A percentile compares a stretch with the other conserved stretches of the same genome.
phyloP scores from a whole-genome alignment of 345 rosid genomes.

The Linum trigynum region DNA sequence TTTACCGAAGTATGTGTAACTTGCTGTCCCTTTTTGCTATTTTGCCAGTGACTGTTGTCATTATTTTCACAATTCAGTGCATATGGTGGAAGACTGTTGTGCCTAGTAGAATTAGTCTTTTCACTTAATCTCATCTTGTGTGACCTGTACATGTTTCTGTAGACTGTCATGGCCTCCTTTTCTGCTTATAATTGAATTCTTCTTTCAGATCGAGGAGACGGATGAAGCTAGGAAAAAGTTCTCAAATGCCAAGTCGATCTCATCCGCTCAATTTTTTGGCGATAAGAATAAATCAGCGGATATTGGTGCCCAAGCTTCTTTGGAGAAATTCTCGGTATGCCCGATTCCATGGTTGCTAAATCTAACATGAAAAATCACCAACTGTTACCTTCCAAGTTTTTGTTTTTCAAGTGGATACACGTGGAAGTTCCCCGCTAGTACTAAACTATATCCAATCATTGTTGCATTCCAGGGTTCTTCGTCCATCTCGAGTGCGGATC shows the following conservation, averaged over 20 bases:
- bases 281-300: slow-evolving; percentile 48
- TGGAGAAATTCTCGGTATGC: slow-evolving; percentile 84
- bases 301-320: slow-evolving; percentile 59
- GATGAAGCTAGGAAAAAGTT: slow-evolving; percentile 98
- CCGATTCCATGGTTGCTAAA: slow-evolving; percentile 4
- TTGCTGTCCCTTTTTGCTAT: no score
- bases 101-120: neutral
- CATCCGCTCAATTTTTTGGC: slow-evolving; percentile 86
- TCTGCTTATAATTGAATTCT: slow-evolving; percentile 3
- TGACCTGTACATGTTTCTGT: neutral
- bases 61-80: neutral
- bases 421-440: no score
- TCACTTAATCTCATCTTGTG: neutral
- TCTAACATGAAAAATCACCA: neutral
- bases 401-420: neutral
- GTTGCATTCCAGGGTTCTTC: slow-evolving; percentile 53
- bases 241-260: slow-evolving; percentile 89
- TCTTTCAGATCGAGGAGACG: slow-evolving; percentile 62
- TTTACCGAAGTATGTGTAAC: no score
- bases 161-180: neutral
- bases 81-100: neutral
- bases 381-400: neutral
- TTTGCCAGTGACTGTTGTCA: no score
- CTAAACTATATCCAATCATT: neutral
- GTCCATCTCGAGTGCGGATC: slow-evolving; percentile 94